Conservation (phyloP, 257 asterid species). For the Thymus mandschuricus region DNA sequence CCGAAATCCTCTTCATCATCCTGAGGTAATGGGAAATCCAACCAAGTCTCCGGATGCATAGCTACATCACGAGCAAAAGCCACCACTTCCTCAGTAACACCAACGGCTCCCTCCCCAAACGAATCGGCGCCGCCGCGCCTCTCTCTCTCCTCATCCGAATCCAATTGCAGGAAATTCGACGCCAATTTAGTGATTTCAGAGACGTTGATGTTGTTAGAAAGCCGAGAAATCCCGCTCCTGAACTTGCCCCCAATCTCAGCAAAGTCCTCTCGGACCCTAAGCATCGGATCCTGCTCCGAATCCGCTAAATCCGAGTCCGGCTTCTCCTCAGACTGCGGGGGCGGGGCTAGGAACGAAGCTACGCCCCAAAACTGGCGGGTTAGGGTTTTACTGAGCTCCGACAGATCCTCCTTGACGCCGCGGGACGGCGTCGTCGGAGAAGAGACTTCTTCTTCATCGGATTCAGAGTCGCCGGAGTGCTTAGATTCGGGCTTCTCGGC, state of each 20-base stretch:
- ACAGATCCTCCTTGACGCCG: conserved; percentile 94
- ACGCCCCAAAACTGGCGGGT: conserved; percentile 98
- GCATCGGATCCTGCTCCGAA: conserved; percentile 43
- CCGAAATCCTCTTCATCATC: conserved; percentile 54
- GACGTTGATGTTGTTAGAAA: conserved; percentile 79
- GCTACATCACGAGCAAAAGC: conserved; percentile 77
- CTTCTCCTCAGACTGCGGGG: conserved; percentile 60
- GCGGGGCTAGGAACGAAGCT: conserved; percentile 96
- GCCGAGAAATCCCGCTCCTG: conserved; percentile 76
- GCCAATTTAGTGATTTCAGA: conserved; percentile 92
- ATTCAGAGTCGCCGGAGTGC: conserved; percentile 36
- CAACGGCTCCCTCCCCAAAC: conserved; percentile 54
- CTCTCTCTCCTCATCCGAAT: conserved; percentile 58
- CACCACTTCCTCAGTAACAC: conserved; percentile 86
- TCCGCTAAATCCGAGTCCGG: conserved; percentile 35
- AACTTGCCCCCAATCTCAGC: conserved; percentile 96
- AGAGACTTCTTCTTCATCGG: conserved; percentile 36
- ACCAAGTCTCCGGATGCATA: conserved; percentile 94
- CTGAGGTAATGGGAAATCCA: conserved; percentile 78
- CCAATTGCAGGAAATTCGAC: conserved; percentile 79
- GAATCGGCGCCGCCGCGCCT: conserved; percentile 32
- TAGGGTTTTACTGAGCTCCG: conserved; percentile 85
- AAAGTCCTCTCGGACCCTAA: conserved; percentile 81
- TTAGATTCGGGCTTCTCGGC: conserved; percentile 26
- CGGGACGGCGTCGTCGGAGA: conserved; percentile 66